Evolutionary conservation across 345 rosid species (phyloP).

Genomic region (Sapria himalayana): DNA sequence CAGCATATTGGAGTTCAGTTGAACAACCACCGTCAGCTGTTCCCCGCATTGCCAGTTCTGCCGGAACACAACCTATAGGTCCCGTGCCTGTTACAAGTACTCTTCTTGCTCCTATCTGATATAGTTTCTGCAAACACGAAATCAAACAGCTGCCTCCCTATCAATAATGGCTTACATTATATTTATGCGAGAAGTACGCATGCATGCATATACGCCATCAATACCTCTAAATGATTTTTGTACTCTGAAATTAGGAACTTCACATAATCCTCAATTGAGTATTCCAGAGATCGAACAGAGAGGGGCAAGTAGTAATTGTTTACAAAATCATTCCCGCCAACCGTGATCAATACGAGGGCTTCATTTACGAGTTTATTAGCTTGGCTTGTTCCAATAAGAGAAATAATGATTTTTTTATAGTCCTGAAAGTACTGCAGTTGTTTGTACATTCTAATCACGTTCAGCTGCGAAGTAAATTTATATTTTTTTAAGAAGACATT

Average conservation of each 20-base stretch:
- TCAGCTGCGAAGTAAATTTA: conserved; percentile 19
- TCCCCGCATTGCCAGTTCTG: conserved; percentile 20
- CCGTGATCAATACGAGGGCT: conserved; percentile 29
- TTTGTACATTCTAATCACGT: conserved; percentile 36
- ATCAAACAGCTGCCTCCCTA: conserved; percentile 11
- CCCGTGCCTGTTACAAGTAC: conserved; percentile 34
- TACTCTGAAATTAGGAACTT: conserved; percentile 24
- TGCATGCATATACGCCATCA: neutral
- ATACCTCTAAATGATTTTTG: conserved; percentile 20
- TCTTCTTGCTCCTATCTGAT: conserved; percentile 19
- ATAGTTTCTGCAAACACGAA: conserved; percentile 14
- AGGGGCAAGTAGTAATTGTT: conserved; percentile 33
- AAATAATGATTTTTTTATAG: conserved; percentile 30
- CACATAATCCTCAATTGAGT: conserved; percentile 21
- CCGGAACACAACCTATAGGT: conserved; percentile 31
- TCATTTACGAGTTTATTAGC: conserved; percentile 25
- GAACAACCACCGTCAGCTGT: conserved; percentile 17
- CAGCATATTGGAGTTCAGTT: conserved; percentile 19
- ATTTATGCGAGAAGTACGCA: neutral
- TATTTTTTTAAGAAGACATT: neutral
- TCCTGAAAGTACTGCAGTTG: conserved; percentile 40
- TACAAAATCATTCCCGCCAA: conserved; percentile 48
- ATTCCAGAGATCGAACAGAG: conserved; percentile 33
- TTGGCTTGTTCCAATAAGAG: conserved; percentile 21
- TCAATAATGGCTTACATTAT: neutral